phyloP scores from a whole-genome alignment of 257 asterid species.

The Handroanthus guayacan region DNA sequence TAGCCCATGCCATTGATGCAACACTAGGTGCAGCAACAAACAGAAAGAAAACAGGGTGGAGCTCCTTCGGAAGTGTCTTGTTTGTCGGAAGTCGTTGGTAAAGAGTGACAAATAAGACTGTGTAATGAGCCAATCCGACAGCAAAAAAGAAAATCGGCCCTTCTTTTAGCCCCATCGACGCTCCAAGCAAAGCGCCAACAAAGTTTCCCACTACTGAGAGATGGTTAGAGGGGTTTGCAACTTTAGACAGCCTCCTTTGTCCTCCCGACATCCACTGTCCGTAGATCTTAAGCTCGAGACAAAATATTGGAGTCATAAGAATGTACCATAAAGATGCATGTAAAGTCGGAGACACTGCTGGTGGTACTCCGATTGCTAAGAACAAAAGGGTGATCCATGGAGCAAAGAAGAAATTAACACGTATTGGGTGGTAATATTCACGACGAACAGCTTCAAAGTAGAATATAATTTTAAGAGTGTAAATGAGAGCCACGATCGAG shows the following conservation, averaged over 20 bases:
- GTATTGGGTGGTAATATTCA: slow-evolving; percentile 88
- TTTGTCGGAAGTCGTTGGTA: slow-evolving; percentile 95
- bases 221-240: slow-evolving; percentile 93
- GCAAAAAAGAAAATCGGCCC: slow-evolving; percentile 93
- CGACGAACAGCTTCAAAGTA: slow-evolving; percentile 97
- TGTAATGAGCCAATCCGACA: slow-evolving; percentile 90
- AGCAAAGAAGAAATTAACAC: slow-evolving; percentile 94
- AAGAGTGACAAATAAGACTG: slow-evolving; percentile 80
- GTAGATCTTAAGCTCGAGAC: slow-evolving; percentile 79
- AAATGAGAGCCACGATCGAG: slow-evolving; percentile 45
- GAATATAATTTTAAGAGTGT: slow-evolving; percentile 64
- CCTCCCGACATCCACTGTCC: slow-evolving; percentile 99
- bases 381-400: slow-evolving; percentile 82
- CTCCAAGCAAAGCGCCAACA: slow-evolving; percentile 90
- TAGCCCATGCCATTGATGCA: slow-evolving; percentile 95
- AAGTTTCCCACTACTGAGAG: slow-evolving; percentile 81
- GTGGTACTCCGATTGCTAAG: slow-evolving; percentile 71
- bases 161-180: slow-evolving; percentile 85
- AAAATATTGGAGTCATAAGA: slow-evolving; percentile 74
- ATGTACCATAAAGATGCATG: slow-evolving; percentile 66
- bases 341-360: slow-evolving; percentile 45
- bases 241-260: slow-evolving; percentile 80
- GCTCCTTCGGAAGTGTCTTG: slow-evolving; percentile 87
- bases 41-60: slow-evolving; percentile 92
- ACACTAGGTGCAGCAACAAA: slow-evolving; percentile 94